These are phyloP conservation scores for Whalleya microplaca DNA, from an alignment of 2,329 filamentous ascomycete species.

Conservation along the genomic window DNA sequence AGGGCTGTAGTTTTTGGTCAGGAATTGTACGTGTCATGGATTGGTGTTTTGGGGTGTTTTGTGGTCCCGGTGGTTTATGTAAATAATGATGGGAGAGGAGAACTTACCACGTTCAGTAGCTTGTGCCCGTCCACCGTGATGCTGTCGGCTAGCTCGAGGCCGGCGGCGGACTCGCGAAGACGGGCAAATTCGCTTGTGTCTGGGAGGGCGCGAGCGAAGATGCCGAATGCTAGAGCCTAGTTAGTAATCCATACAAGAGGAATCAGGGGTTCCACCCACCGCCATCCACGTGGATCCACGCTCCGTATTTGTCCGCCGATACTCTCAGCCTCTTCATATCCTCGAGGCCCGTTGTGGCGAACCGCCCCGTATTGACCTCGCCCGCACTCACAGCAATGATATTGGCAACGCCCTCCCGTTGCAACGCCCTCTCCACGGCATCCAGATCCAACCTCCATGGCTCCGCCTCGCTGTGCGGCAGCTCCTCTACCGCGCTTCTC, in stretches of 20 bases:
- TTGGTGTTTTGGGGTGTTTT: neutral
- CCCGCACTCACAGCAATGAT: slow-evolving; percentile 83
- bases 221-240: slow-evolving; percentile 69
- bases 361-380: slow-evolving; percentile 89
- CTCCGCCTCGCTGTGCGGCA: slow-evolving; percentile 54
- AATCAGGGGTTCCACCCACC: slow-evolving; percentile 46
- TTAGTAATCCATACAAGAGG: slow-evolving; percentile 1
- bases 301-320: slow-evolving; percentile 72
- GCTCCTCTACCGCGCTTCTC: slow-evolving; percentile 64
- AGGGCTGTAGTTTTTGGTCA: slow-evolving; percentile 57
- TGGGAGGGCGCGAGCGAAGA: slow-evolving; percentile 73
- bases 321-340: slow-evolving; percentile 67
- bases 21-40: slow-evolving; percentile 5
- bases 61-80: too few species aligned
- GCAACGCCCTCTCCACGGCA: slow-evolving; percentile 64
- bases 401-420: slow-evolving; percentile 58
- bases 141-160: slow-evolving; percentile 82
- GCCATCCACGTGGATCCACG: slow-evolving; percentile 90
- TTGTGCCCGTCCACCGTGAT: slow-evolving; percentile 90
- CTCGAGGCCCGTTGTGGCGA: slow-evolving; percentile 61
- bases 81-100: too few species aligned
- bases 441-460: slow-evolving; percentile 73
- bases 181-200: slow-evolving; percentile 57
- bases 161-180: slow-evolving; percentile 56
- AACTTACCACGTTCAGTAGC: slow-evolving; percentile 81